Conservation (phyloP, 78 protist genomes). For the Dictyostelium brefeldianum region DNA sequence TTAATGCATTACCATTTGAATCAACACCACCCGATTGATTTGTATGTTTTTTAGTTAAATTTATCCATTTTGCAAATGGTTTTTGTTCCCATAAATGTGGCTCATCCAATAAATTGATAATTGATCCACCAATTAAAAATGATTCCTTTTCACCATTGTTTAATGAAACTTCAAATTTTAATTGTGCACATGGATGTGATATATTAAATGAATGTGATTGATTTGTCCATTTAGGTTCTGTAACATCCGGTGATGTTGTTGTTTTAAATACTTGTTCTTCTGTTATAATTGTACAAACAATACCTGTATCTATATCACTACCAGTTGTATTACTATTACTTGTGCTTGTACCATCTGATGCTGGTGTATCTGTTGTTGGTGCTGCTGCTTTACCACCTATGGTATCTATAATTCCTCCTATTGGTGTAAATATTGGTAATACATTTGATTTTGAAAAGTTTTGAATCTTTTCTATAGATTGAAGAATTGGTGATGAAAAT, state of each 20-base stretch:
- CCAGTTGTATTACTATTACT: too few relatives aligned
- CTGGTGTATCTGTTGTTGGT: background rate
- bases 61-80: constrained; percentile 71
- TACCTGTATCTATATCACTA: constrained; percentile 20
- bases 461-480: constrained; percentile 56
- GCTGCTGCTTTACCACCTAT: background rate
- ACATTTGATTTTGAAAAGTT: constrained; percentile 45
- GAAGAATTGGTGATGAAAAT: constrained; percentile 40
- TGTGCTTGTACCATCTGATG: background rate
- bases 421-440: constrained; percentile 58
- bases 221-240: constrained; percentile 65
- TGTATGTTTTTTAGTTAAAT: constrained; percentile 19
- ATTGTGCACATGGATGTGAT: constrained; percentile 16
- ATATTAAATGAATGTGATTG: constrained; percentile 66
- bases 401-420: background rate
- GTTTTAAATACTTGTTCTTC: constrained; percentile 36
- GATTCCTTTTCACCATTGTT: constrained; percentile 1
- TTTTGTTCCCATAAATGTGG: constrained; percentile 75
- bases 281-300: constrained; percentile 10
- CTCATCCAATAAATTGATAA: constrained; percentile 36
- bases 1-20: background rate
- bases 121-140: constrained; percentile 48
- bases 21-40: background rate
- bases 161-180: constrained; percentile 16
- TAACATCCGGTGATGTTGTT: background rate